phyloP scores from a whole-genome alignment of 2,329 filamentous ascomycete species.

The Colletotrichum magnum region DNA sequence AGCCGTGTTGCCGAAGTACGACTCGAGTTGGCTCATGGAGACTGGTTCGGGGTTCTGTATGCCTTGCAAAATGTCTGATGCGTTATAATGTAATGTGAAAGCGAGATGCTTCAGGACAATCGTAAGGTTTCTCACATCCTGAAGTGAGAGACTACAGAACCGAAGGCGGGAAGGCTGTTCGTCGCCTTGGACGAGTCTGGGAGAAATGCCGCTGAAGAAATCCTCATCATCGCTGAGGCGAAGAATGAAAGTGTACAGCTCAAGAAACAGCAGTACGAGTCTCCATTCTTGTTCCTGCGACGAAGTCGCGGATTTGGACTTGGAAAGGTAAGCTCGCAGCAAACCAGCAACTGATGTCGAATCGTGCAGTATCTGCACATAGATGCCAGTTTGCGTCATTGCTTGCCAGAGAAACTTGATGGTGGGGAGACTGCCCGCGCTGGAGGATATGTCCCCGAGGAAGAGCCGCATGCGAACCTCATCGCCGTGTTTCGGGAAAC shows the following conservation, averaged over 20 bases:
- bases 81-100: slow-evolving; percentile 90
- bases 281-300: slow-evolving; percentile 82
- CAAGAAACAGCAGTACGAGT: slow-evolving; percentile 89
- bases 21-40: slow-evolving; percentile 34
- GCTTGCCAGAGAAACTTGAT: slow-evolving; percentile 89
- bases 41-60: slow-evolving; percentile 25
- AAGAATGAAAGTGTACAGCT: slow-evolving; percentile 93
- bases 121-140: slow-evolving; percentile 81
- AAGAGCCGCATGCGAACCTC: slow-evolving; percentile 97
- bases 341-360: slow-evolving; percentile 44
- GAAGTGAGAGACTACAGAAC: slow-evolving; percentile 77
- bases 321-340: slow-evolving; percentile 46
- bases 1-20: slow-evolving; percentile 30
- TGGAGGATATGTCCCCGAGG: slow-evolving; percentile 74
- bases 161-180: slow-evolving; percentile 61
- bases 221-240: slow-evolving; percentile 97
- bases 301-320: slow-evolving; percentile 42
- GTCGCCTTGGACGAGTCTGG: slow-evolving; percentile 53
- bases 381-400: slow-evolving; percentile 58
- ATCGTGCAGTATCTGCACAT: slow-evolving; percentile 33
- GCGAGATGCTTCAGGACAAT: slow-evolving; percentile 91
- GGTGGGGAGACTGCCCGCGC: slow-evolving; percentile 67
- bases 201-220: slow-evolving; percentile 78
- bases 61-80: slow-evolving; percentile 68
- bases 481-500: slow-evolving; percentile 85